phyloP scores from a whole-genome alignment of 306 rosid species.

The Cajanus cajan region DNA sequence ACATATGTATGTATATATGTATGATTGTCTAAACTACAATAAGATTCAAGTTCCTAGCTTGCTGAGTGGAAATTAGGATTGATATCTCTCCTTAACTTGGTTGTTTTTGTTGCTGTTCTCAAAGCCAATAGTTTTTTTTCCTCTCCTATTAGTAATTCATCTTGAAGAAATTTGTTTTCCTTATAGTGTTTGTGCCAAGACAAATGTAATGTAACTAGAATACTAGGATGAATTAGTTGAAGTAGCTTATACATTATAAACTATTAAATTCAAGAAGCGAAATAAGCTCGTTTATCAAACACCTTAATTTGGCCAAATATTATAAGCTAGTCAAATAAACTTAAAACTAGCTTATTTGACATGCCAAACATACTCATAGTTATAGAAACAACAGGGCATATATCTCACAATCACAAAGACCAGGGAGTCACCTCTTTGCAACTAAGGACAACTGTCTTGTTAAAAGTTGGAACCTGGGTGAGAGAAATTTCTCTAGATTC shows the following conservation, averaged over 20 bases:
- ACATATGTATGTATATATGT: too few relatives aligned
- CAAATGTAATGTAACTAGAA: background rate
- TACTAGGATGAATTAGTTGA: background rate
- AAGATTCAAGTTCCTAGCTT: background rate
- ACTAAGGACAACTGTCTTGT: conserved; percentile 58
- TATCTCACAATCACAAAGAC: conserved; percentile 4
- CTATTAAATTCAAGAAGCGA: background rate
- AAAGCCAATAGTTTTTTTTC: background rate
- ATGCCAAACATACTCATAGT: background rate
- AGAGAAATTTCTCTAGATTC: conserved; percentile 70
- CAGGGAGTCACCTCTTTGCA: conserved; percentile 80
- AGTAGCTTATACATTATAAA: background rate
- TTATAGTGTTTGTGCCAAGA: conserved; percentile 1
- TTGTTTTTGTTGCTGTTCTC: conserved; percentile 2
- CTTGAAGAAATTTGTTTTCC: conserved; percentile 12
- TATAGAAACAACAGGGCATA: conserved; percentile 7
- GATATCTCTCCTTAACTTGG: conserved; percentile 17
- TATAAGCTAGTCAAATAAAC: background rate
- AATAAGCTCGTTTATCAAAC: background rate
- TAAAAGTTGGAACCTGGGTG: conserved; percentile 57
- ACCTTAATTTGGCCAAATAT: background rate
- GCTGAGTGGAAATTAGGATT: background rate
- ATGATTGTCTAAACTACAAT: background rate
- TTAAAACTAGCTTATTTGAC: background rate
- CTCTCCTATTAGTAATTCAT: background rate